These are phyloP conservation scores for Lichtheimia hyalospora DNA, from an alignment of 371 early-diverging fungal genomes.

Conservation along the genomic window DNA sequence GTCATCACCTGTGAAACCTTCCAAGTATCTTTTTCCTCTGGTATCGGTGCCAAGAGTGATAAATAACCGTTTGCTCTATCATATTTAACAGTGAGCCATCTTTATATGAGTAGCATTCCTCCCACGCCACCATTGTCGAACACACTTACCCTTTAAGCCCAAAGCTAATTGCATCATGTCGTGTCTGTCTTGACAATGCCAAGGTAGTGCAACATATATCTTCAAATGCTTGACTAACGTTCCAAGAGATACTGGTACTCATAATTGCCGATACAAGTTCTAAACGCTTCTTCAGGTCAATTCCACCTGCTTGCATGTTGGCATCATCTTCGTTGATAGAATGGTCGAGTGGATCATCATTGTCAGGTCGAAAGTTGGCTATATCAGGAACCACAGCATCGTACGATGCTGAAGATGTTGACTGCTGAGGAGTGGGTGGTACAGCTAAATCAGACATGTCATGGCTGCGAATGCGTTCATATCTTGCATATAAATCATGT, in stretches of 20 bases:
- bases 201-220: constrained; percentile 27
- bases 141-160: constrained; percentile 64
- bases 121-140: not conserved
- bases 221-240: constrained; percentile 47
- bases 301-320: constrained; percentile 12
- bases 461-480: not conserved
- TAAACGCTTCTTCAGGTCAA: constrained; percentile 14
- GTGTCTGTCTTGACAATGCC: constrained; percentile 23
- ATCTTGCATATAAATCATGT: constrained; percentile 31
- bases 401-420: constrained; percentile 31
- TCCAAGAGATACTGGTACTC: constrained; percentile 55
- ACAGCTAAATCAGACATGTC: constrained; percentile 4
- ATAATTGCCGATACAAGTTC: constrained; percentile 42
- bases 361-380: constrained; percentile 24
- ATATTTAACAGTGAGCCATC: too few species aligned
- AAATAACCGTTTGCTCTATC: constrained; percentile 53
- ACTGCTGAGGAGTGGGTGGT: constrained; percentile 25
- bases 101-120: not conserved
- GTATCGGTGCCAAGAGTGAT: constrained; percentile 53
- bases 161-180: constrained; percentile 32
- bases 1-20: constrained; percentile 61
- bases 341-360: constrained; percentile 38
- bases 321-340: constrained; percentile 12
- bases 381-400: constrained; percentile 40
- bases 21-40: constrained; percentile 50